A percentile compares a stretch with the other conserved stretches of the same genome.
These are phyloP conservation scores for Scheffersomyces ergatensis DNA, from an alignment of 805 yeast genomes.

Conservation along the genomic window DNA sequence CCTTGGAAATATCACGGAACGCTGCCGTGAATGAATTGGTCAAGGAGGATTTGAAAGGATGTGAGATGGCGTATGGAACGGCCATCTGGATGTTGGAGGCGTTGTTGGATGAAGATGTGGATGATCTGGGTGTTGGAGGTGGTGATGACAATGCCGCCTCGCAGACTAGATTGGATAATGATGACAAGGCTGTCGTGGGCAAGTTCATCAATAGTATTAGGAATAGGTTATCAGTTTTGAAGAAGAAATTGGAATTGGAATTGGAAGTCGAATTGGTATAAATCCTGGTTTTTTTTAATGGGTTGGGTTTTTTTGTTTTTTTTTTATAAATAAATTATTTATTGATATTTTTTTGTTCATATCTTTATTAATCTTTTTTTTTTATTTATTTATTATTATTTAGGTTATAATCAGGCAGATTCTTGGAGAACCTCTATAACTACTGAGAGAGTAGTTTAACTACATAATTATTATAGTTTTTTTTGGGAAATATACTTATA, in stretches of 20 bases:
- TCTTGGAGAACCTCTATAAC: too few relatives aligned
- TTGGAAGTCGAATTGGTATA: too few relatives aligned
- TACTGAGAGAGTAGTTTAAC: too few relatives aligned
- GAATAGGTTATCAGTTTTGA: constrained; percentile 68
- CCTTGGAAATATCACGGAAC: constrained; percentile 85
- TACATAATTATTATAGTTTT: too few relatives aligned
- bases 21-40: constrained; percentile 88
- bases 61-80: constrained; percentile 87
- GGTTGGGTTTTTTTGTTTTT: too few relatives aligned
- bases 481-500: too few relatives aligned
- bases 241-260: constrained; percentile 51
- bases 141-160: constrained; percentile 19
- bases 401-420: too few relatives aligned
- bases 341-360: too few relatives aligned
- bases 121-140: constrained; percentile 82
- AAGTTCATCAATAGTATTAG: constrained; percentile 82
- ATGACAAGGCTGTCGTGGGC: constrained; percentile 73
- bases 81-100: constrained; percentile 96
- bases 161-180: constrained; percentile 52
- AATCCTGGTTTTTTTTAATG: too few relatives aligned
- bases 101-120: constrained; percentile 52
- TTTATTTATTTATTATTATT: too few relatives aligned
- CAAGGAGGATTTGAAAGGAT: constrained; percentile 68
- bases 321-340: too few relatives aligned
- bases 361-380: too few relatives aligned